A percentile compares a stretch with the other conserved stretches of the same genome.
Evolutionary conservation across 1,284 basidiomycete species (phyloP).

Genomic region (Pseudozyma flocculosa): DNA sequence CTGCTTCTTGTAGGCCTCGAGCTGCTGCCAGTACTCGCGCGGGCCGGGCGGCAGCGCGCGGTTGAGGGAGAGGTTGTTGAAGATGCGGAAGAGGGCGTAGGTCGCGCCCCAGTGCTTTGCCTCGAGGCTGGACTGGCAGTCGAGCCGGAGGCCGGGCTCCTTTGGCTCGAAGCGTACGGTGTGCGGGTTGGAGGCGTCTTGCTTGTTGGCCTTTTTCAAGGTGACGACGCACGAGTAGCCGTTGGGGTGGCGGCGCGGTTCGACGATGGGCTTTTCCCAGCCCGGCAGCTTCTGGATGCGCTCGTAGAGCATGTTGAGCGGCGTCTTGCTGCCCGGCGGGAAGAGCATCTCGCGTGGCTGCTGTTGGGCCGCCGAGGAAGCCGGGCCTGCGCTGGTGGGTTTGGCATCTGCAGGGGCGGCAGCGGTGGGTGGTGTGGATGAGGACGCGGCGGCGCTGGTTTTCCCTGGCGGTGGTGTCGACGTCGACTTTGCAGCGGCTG

Average conservation of each 20-base stretch:
- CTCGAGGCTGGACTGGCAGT: conserved; percentile 36
- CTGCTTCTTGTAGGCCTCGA: conserved; percentile 48
- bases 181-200: conserved; percentile 47
- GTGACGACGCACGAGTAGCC: conserved; percentile 51
- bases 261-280: conserved; percentile 54
- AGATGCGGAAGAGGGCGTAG: conserved; percentile 56
- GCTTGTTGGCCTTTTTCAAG: conserved; percentile 53
- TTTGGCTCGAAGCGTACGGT: conserved; percentile 52
- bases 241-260: conserved; percentile 38
- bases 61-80: conserved; percentile 48
- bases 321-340: conserved; percentile 56
- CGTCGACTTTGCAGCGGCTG: conserved; percentile 3
- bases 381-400: neutral
- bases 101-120: conserved; percentile 59
- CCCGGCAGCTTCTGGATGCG: conserved; percentile 50
- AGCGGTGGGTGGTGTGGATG: neutral
- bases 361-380: neutral
- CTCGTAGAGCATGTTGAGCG: conserved; percentile 57
- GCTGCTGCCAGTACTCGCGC: conserved; percentile 53
- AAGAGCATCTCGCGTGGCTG: conserved; percentile 44
- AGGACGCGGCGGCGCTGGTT: conserved; percentile 3
- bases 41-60: conserved; percentile 54
- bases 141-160: conserved; percentile 43
- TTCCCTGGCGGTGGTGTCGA: neutral
- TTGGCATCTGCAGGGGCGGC: neutral